Evolutionary conservation across 2,329 filamentous ascomycete species (phyloP).

Genomic region (Fusarium stilboides): DNA sequence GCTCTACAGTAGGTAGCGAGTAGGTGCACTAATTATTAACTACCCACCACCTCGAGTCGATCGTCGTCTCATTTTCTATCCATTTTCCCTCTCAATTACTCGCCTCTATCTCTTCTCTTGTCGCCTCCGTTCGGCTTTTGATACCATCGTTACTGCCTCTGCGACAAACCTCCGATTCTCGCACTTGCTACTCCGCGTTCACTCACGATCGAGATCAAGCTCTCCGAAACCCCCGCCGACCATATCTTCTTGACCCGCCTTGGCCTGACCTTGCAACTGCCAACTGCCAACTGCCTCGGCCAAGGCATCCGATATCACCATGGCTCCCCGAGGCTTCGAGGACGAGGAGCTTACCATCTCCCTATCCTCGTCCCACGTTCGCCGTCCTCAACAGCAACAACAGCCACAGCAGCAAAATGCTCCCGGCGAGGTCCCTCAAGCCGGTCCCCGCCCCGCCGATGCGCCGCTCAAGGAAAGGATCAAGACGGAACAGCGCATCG

Average conservation of each 20-base stretch:
- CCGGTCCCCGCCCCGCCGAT: slow-evolving; percentile 53
- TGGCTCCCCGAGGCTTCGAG: slow-evolving; percentile 75
- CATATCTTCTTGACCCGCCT: slow-evolving; percentile 36
- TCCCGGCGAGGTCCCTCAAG: slow-evolving; percentile 46
- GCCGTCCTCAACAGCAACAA: slow-evolving; percentile 61
- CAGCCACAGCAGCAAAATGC: slow-evolving; percentile 47
- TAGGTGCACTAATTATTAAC: slow-evolving; percentile 9
- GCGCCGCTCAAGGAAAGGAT: slow-evolving; percentile 60
- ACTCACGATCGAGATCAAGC: slow-evolving; percentile 13
- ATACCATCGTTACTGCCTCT: not conserved
- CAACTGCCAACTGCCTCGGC: slow-evolving; percentile 13
- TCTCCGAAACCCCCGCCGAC: slow-evolving; percentile 31
- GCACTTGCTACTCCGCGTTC: slow-evolving; percentile 13
- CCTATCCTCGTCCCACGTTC: slow-evolving; percentile 75
- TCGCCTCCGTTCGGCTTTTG: not conserved
- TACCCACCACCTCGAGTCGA: slow-evolving; percentile 16
- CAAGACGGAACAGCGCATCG: slow-evolving; percentile 86
- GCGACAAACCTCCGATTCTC: slow-evolving; percentile 1
- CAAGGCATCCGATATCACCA: slow-evolving; percentile 50
- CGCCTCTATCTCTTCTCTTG: not conserved
- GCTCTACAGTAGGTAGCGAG: not conserved
- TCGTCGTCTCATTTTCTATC: slow-evolving; percentile 31
- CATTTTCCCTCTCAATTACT: slow-evolving; percentile 3
- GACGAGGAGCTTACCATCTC: slow-evolving; percentile 89
- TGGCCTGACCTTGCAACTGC: slow-evolving; percentile 15